Base-by-base conservation (phyloP, 1,284 basidiomycete species). In the Austroboletus novae-zelandiae region DNA sequence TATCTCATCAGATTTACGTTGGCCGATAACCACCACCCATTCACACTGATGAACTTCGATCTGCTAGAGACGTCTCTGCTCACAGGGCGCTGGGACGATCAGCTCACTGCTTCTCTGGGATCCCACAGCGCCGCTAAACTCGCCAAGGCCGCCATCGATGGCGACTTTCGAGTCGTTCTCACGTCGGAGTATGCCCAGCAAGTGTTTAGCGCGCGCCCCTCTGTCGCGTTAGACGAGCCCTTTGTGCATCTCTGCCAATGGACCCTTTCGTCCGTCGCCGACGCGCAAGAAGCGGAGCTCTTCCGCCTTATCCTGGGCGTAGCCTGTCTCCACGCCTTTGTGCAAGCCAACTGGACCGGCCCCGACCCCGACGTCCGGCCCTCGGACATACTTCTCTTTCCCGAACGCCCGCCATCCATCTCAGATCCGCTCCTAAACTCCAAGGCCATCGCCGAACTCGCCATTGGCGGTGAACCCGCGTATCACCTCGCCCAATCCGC, bases 301-400 rank as follows among this genome's bases (percentile, higher is more conserved):
- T 56, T 80, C 35, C 76, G 78, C 18, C 73, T 98, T 34, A 68
- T 80, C 14, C 59, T 93, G 1, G 93, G 84, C 0, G 78, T 95
- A 3, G 86, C 92, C 5, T 86, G 86, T 49, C 75, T 98, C 27
- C 92, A 97, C 57, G 83, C 91, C 0, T 99, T 96, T 71, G 77
- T 96, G 0, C 97, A 99, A 69, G 78, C 79, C 34, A 99, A 99
- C 71, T 99, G 94, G 94, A 98, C 95, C 0, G 97, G 97, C 1
- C 97, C 97, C 1, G 81, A 92, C 61, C 77, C 97, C 39, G 74
- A 86, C 54, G 66, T 94, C 64, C 69, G 68, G 57, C 77, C 79
- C 52, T 70, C 76, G 49, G 78, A 83, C 35, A 58, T 85, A 45
- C 69, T 86, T 61, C 61, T 69, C 31, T 61, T 73, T 45, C 61